Base-by-base conservation (phyloP, 148 eudicot genomes). In the Fagopyrum esculentum region DNA sequence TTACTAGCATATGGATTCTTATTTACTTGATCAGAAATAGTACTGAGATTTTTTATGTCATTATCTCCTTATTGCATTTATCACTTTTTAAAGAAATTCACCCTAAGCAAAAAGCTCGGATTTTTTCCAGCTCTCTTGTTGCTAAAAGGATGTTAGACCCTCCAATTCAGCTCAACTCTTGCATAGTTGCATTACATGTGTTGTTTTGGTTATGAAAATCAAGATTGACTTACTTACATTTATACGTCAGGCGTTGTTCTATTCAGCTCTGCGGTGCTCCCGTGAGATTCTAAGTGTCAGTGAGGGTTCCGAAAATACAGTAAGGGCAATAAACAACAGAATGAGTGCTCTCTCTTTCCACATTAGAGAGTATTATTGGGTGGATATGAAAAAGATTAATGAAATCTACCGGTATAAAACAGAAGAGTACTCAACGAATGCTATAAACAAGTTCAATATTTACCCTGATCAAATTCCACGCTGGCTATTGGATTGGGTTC, bases 401-500 rank as follows among this genome's bases (percentile, higher is more conserved):
- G 98, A 93, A 76, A 93, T 93, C 45, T 93, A 93, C 75, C 86
- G 97, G 63, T 93, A 93, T 73, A 93, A 91, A 80, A 93, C 98
- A 4, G 98, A 93, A 83, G 98, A 93, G 77, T 93, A 93, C 74
- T 93, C 97, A 22, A 88, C 84, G 15, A 89, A 89, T 30, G 98
- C 98, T 56, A 91, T 86, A 45, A 93, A 93, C 85, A 93, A 93
- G 84, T 93, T 93, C 86, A 93, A 93, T 77, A 93, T 93, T 69
- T 93, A 93, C 74, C 98, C 98, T 26, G 98, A 91, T 61, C 98
- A 93, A 85, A 91, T 93, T 77, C 95, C 98, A 66, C 84, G 80
- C 80, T 93, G 98, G 98, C 77, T 93, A 57, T 90, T 93, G 92
- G 90, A 93, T 74, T 93, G 98, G 98, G 84, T 91, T 68, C 97